Percentiles rank a stretch among this genome's conserved stretches.
Conservation (phyloP, 768 basidiomycete genomes). For the Candolleomyces eurysporus region DNA sequence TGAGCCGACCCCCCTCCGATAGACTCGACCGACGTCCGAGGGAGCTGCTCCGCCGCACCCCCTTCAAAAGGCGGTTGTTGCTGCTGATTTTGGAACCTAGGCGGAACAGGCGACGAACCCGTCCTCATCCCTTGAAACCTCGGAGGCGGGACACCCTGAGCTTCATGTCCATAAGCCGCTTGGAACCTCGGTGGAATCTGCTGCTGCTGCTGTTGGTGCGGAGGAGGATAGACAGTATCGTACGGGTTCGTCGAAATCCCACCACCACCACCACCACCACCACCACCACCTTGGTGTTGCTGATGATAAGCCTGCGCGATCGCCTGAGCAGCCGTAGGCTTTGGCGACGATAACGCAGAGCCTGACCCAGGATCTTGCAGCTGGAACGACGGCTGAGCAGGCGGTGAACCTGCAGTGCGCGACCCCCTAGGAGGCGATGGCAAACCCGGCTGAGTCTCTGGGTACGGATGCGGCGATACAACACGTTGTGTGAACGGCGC, state of each 20-base stretch:
- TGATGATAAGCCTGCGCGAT: no score
- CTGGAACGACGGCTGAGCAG: no score
- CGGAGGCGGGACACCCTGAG: neutral
- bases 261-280: no score
- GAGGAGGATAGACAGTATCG: neutral
- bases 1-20: slow-evolving; percentile 16
- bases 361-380: no score
- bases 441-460: neutral
- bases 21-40: neutral
- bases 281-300: no score
- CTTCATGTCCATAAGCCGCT: no score
- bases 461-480: slow-evolving; percentile 1
- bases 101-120: slow-evolving; percentile 15
- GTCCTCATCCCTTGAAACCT: neutral
- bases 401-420: no score
- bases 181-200: neutral
- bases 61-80: slow-evolving; percentile 23
- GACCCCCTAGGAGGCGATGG: no score
- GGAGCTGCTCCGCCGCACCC: neutral
- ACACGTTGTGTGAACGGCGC: slow-evolving; percentile 1
- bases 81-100: slow-evolving; percentile 21
- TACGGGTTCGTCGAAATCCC: no score
- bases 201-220: neutral
- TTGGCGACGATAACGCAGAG: no score
- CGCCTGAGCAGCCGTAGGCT: no score